Conservation (phyloP, 2,329 filamentous ascomycete genomes). For the Botrytis hyacinthi region DNA sequence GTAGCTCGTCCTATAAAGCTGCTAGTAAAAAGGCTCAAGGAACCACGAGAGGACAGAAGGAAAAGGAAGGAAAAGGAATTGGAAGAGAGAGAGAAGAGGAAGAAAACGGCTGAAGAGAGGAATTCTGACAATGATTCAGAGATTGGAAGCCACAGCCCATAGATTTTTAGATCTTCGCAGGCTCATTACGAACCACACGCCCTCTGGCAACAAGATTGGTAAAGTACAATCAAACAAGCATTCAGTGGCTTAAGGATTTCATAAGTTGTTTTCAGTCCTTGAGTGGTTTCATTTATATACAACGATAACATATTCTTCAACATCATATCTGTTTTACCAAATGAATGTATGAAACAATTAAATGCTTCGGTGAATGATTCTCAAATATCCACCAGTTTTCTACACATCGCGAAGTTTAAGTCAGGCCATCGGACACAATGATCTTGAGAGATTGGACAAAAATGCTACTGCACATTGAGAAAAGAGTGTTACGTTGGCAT, state of each 20-base stretch:
- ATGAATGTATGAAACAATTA: background rate
- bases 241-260: background rate
- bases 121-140: too few species aligned
- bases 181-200: background rate
- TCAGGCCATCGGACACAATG: background rate
- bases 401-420: background rate
- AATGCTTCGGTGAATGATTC: background rate
- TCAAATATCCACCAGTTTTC: background rate
- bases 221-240: background rate
- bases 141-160: background rate
- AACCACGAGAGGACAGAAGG: background rate
- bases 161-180: background rate
- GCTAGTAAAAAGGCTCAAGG: background rate
- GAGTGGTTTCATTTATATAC: background rate
- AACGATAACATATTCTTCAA: background rate
- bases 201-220: accelerated
- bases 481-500: background rate
- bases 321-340: background rate
- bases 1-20: background rate
- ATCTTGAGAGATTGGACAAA: background rate
- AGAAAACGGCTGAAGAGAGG: too few species aligned
- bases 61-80: background rate
- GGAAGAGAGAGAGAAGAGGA: too few species aligned
- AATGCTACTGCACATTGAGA: background rate
- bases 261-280: background rate